Evolutionary conservation across 2,329 filamentous ascomycete species (phyloP), one percentile per base, ranked within the genome.

Genomic region (Fusarium sp.): DNA sequence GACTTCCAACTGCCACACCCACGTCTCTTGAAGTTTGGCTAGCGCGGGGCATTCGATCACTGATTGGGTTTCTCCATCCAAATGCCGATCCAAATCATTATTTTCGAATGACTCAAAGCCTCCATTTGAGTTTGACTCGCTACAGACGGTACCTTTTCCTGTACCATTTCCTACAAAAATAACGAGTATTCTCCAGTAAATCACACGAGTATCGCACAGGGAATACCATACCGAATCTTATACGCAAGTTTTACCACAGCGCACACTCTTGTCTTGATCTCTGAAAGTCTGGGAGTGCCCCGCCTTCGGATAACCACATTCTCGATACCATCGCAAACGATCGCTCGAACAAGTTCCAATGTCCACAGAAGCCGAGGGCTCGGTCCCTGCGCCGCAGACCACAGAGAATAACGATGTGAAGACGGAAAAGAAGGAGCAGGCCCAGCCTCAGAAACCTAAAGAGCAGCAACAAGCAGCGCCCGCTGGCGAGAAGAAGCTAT

Each of bases 401-500:
- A 54, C 79, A 26, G 78, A 76, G 47, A 78, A 79, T 44, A 59
- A 76, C 20, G 76, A 74, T 38, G 76, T 77, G 60, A 79, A 78
- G 39, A 64, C 77, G 30, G 71, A 78, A 54, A 77, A 78, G 59
- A 75, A 77, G 54, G 68, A 76, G 38, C 73, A 75, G 63, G 51
- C 61, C 53, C 76, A 80, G 50, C 48, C 66, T 26, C 74, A 78
- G 41, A n/a, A 78, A 38, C 22, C 69, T 54, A 81, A n/a, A 76
- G 45, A 76, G 64, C 76, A 68, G 56, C 66, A 76, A 63, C 63
- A 55, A 62, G 66, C 77, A 17, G 74, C 71, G 45, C 54, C 69
- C n/a, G 53, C 66, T 26, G 81, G 79, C 63, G 84, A 85, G 65
- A 85, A 85, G 77, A 93, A 94, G 81, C 85, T 93, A 38, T 90